phyloP scores from a whole-genome alignment of 75 land plant genomes.

The Larix kaempferi region DNA sequence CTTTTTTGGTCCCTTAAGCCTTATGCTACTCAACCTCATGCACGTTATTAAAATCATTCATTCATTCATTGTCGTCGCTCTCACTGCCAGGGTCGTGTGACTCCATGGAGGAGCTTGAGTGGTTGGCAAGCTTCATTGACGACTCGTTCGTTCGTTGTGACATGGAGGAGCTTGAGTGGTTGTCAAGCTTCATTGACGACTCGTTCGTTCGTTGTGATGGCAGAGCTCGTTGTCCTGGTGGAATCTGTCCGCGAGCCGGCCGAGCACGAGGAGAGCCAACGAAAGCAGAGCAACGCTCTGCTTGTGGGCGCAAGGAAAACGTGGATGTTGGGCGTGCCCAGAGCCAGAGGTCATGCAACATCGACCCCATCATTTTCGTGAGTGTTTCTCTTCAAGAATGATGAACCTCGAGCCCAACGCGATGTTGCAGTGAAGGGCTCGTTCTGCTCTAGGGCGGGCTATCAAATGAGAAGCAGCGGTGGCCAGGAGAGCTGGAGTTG shows the following conservation, averaged over 20 bases:
- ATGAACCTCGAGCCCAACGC: not conserved
- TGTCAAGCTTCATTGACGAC: slow-evolving; percentile 75
- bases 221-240: not conserved
- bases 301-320: slow-evolving; percentile 1
- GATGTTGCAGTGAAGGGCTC: not conserved
- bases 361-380: not conserved
- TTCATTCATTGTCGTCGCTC: not conserved
- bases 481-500: slow-evolving; percentile 38
- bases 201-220: slow-evolving; percentile 43
- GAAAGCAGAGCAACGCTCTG: not conserved
- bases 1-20: no score
- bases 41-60: no score
- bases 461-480: not conserved
- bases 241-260: slow-evolving; percentile 1
- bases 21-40: no score
- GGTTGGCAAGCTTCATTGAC: slow-evolving; percentile 77
- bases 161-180: slow-evolving; percentile 87
- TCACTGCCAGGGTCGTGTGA: slow-evolving; percentile 20
- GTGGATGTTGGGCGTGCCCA: slow-evolving; percentile 23
- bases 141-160: slow-evolving; percentile 58
- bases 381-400: not conserved
- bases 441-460: not conserved
- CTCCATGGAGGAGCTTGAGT: slow-evolving; percentile 76
- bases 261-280: not conserved
- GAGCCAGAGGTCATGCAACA: slow-evolving; percentile 20